Percentiles rank a stretch among this genome's conserved stretches.
Conservation (phyloP, 805 yeast species). For the Cephaloascus fragrans region DNA sequence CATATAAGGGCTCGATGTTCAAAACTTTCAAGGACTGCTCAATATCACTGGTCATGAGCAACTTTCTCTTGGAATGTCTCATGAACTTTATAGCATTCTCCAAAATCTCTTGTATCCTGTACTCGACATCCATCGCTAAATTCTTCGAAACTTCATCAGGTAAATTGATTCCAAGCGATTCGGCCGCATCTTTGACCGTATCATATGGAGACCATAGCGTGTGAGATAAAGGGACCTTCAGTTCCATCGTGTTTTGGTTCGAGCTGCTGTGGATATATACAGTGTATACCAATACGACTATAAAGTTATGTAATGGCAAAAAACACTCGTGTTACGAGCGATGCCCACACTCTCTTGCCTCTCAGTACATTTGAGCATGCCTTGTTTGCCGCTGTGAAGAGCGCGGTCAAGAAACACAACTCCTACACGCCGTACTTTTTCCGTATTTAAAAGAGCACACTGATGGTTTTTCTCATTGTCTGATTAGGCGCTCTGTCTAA, state of each 20-base stretch:
- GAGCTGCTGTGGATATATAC: too few species aligned
- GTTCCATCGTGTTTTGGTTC: not conserved
- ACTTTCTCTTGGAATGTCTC: slow-evolving; percentile 84
- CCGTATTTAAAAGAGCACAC: too few species aligned
- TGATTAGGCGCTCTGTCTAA: too few species aligned
- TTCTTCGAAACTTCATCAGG: slow-evolving; percentile 92
- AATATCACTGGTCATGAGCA: slow-evolving; percentile 73
- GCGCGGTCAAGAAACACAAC: too few species aligned
- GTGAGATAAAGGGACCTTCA: slow-evolving; percentile 60
- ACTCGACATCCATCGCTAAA: slow-evolving; percentile 98
- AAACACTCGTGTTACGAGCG: too few species aligned
- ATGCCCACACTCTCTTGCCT: too few species aligned
- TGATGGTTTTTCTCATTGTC: too few species aligned
- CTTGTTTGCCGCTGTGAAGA: too few species aligned
- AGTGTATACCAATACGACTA: too few species aligned
- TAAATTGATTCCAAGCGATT: slow-evolving; percentile 72
- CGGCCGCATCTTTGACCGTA: slow-evolving; percentile 94
- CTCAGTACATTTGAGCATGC: too few species aligned
- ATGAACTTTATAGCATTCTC: slow-evolving; percentile 95
- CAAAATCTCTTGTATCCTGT: slow-evolving; percentile 86
- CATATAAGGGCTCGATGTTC: slow-evolving; percentile 91
- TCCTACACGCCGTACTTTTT: too few species aligned
- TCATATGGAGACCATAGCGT: slow-evolving; percentile 97
- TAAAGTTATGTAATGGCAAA: too few species aligned
- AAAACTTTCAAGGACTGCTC: slow-evolving; percentile 73